Percentiles rank a stretch among this genome's conserved stretches.
These are phyloP conservation scores for Penicillium arizonense DNA, from an alignment of 495 filamentous ascomycete genomes.

Conservation along the genomic window DNA sequence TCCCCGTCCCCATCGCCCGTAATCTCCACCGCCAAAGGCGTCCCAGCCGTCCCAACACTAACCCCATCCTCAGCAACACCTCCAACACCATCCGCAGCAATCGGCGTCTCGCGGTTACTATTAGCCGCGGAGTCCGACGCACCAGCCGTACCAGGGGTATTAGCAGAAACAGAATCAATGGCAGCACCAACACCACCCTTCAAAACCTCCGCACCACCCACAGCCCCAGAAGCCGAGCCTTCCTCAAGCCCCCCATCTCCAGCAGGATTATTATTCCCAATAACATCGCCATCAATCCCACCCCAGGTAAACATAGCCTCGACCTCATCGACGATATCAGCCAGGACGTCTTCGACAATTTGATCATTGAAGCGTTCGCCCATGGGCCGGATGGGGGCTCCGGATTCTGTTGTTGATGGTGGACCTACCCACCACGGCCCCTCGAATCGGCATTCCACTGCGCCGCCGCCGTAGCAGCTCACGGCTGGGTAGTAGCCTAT, in stretches of 20 bases:
- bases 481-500: conserved; percentile 94
- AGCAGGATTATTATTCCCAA: conserved; percentile 28
- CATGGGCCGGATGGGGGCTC: conserved; percentile 53
- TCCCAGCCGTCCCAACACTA: conserved; percentile 28
- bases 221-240: conserved; percentile 22
- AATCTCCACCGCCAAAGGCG: conserved; percentile 15
- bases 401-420: conserved; percentile 36
- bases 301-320: conserved; percentile 57
- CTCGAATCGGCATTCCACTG: conserved; percentile 88
- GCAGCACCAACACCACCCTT: conserved; percentile 37
- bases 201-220: conserved; percentile 37
- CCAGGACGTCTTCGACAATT: conserved; percentile 90
- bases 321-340: conserved; percentile 89
- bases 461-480: conserved; percentile 86
- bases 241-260: conserved; percentile 14
- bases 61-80: conserved; percentile 27
- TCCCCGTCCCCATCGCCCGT: conserved; percentile 12
- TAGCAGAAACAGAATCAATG: conserved; percentile 29
- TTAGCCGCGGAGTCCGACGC: conserved; percentile 26
- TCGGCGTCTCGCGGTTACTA: conserved; percentile 21
- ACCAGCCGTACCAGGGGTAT: conserved; percentile 11
- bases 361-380: conserved; percentile 87
- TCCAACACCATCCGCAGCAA: conserved; percentile 10
- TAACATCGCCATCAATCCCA: conserved; percentile 39
- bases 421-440: conserved; percentile 88